phyloP scores from a whole-genome alignment of 169 alveolate species.

The Miamiensis avidus region DNA sequence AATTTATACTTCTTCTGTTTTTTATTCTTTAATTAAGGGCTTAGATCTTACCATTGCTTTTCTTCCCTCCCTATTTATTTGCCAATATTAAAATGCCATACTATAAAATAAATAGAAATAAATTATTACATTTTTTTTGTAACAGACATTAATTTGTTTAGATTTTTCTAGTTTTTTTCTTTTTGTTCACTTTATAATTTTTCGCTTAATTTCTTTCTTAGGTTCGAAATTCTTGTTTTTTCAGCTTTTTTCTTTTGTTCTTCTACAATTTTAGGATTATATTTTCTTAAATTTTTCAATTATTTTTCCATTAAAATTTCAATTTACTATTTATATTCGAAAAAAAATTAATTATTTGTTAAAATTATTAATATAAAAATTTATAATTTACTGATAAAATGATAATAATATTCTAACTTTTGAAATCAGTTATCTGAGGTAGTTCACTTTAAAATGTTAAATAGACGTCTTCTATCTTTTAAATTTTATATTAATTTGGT shows the following conservation, averaged over 20 bases:
- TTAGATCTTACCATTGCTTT: conserved; percentile 11
- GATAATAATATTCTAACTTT: background rate
- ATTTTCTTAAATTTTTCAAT: background rate
- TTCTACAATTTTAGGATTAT: background rate
- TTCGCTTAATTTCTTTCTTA: background rate
- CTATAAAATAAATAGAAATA: too few relatives aligned
- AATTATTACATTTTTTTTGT: background rate
- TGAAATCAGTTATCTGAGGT: conserved; percentile 10
- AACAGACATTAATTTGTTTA: background rate
- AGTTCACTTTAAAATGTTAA: conserved; percentile 15
- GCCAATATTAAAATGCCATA: background rate
- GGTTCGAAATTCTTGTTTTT: background rate
- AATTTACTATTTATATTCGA: background rate
- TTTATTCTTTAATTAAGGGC: conserved; percentile 9
- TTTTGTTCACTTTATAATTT: background rate
- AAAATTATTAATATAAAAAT: too few relatives aligned
- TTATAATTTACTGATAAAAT: background rate
- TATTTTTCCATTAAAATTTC: background rate
- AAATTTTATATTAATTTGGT: too few relatives aligned
- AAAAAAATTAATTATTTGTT: background rate
- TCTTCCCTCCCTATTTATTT: conserved; percentile 28
- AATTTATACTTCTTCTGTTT: conserved; percentile 2
- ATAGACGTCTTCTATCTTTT: conserved; percentile 20
- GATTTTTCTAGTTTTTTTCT: background rate
- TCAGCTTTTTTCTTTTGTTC: background rate